A percentile compares a stretch with the other conserved stretches of the same genome.
These are phyloP conservation scores for Pyrenula massariospora DNA, from an alignment of 495 filamentous ascomycete species.

Conservation along the genomic window DNA sequence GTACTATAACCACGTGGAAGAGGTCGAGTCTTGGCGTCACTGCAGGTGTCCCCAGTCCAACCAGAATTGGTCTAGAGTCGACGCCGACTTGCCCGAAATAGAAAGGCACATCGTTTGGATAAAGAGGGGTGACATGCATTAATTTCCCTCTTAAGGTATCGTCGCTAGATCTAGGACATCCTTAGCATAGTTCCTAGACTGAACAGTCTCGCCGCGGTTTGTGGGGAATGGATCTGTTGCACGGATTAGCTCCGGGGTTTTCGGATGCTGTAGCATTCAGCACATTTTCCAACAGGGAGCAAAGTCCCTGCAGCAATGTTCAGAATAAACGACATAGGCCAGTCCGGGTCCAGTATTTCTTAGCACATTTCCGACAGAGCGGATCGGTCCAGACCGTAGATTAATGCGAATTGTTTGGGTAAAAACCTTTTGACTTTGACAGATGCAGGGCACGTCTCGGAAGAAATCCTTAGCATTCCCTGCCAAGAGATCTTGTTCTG, in stretches of 20 bases:
- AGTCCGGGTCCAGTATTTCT: background rate
- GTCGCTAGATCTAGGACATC: background rate
- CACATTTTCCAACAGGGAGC: no score
- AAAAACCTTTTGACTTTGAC: background rate
- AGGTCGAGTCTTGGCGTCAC: background rate
- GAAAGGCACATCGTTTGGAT: background rate
- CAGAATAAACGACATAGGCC: no score
- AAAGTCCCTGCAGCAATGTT: no score
- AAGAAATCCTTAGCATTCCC: background rate
- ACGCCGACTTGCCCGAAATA: background rate
- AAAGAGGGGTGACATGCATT: background rate
- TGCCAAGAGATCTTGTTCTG: background rate
- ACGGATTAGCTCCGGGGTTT: no score
- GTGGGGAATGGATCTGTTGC: background rate
- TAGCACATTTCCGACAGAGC: background rate
- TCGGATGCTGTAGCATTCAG: no score
- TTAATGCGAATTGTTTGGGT: background rate
- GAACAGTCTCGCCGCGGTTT: background rate
- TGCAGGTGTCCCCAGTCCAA: background rate
- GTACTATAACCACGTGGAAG: background rate
- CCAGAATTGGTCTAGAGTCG: background rate
- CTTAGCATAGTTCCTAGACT: background rate
- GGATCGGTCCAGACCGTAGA: background rate
- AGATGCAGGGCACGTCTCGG: background rate
- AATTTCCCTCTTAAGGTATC: background rate